phyloP scores from a whole-genome alignment of 2,329 filamentous ascomycete genomes.

The Magnaporthiopsis poae region DNA sequence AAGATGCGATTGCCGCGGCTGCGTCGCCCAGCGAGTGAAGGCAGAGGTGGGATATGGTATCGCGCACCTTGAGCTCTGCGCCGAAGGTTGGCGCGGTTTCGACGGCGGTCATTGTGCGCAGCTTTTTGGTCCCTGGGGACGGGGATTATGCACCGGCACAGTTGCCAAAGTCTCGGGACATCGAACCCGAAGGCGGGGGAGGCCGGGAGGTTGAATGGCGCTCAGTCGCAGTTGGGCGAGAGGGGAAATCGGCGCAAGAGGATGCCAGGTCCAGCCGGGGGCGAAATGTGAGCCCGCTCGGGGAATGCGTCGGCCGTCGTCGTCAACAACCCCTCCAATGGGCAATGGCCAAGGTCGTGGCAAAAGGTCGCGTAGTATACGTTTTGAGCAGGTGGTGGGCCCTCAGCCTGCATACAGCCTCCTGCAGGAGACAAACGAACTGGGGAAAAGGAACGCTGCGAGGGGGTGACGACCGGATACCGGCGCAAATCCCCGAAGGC shows the following conservation, averaged over 20 bases:
- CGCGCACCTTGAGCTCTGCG: slow-evolving; percentile 74
- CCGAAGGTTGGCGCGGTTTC: slow-evolving; percentile 81
- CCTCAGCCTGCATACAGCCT: slow-evolving; percentile 3
- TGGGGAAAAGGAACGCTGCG: neutral
- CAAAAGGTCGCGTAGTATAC: slow-evolving; percentile 5
- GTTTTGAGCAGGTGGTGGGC: slow-evolving; percentile 6
- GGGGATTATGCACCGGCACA: slow-evolving; percentile 1
- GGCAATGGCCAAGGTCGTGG: slow-evolving; percentile 6
- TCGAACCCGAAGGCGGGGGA: neutral
- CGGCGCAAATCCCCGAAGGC: neutral
- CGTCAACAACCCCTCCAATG: slow-evolving; percentile 10
- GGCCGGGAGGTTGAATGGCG: too few relatives aligned
- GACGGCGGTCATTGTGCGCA: slow-evolving; percentile 1
- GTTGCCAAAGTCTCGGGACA: neutral
- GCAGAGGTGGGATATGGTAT: neutral
- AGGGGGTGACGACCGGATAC: neutral
- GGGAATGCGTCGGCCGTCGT: slow-evolving; percentile 4
- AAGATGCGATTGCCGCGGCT: neutral
- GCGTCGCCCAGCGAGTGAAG: neutral
- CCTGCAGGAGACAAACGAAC: neutral
- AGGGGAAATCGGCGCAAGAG: slow-evolving; percentile 1
- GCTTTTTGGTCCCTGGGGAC: neutral
- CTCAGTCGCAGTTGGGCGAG: neutral
- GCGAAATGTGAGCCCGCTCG: neutral
- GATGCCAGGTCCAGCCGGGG: neutral